A percentile compares a stretch with the other conserved stretches of the same genome.
Evolutionary conservation across 176 grass and related monocot genomes (phyloP).

Genomic region (Oryza glumipatula): DNA sequence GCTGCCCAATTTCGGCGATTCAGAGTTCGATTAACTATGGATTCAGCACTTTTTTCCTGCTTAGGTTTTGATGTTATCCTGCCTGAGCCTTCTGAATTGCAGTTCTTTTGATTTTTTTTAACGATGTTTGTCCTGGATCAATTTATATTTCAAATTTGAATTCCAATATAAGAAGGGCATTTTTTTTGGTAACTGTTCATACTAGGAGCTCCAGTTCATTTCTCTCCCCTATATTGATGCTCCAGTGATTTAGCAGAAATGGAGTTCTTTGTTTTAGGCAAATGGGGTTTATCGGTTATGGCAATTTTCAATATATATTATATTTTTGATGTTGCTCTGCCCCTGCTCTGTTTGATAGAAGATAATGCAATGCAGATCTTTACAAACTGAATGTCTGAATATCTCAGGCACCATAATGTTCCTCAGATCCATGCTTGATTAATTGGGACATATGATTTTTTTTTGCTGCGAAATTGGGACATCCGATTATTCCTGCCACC

Average conservation of each 20-base stretch:
- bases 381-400: not conserved
- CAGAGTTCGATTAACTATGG: not conserved
- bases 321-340: not conserved
- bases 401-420: not conserved
- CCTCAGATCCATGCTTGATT: not conserved
- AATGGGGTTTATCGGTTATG: not conserved
- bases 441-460: not conserved
- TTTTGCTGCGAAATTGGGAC: not conserved
- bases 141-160: not conserved
- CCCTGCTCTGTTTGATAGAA: not conserved
- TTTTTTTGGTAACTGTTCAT: not conserved
- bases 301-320: not conserved
- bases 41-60: not conserved
- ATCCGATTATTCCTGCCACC: not conserved
- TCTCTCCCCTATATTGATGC: not conserved
- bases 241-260: not conserved
- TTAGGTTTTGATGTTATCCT: not conserved
- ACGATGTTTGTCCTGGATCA: not conserved
- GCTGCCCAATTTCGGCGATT: not conserved
- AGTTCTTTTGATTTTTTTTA: not conserved
- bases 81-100: conserved; percentile 1
- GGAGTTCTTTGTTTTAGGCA: not conserved
- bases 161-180: not conserved
- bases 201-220: not conserved
- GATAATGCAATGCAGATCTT: conserved; percentile 7